Evolutionary conservation across 2,329 filamentous ascomycete species (phyloP).

Genomic region (Ophiostoma quercus): DNA sequence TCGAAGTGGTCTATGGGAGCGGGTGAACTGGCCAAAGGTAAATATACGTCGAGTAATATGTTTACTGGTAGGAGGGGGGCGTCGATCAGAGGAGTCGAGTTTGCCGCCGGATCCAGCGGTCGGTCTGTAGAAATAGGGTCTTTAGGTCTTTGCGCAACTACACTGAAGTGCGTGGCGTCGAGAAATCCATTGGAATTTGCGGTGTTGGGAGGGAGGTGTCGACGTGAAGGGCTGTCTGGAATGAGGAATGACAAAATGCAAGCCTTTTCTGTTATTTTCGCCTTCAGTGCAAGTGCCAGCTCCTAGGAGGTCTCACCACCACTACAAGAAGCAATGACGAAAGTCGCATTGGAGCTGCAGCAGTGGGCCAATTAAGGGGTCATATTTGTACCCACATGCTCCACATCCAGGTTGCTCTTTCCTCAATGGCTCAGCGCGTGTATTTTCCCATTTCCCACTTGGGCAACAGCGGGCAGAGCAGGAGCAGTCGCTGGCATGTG

Average conservation of each 20-base stretch:
- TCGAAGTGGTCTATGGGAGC: neutral
- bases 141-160: neutral
- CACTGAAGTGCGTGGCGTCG: neutral
- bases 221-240: neutral
- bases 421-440: neutral
- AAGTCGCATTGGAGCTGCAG: conserved; percentile 12
- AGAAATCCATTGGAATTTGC: neutral
- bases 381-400: neutral
- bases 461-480: neutral
- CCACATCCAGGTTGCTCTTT: neutral
- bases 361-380: neutral
- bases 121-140: neutral
- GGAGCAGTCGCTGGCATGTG: conserved; percentile 9
- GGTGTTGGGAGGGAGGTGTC: neutral
- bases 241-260: neutral
- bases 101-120: conserved; percentile 4
- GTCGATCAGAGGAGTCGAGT: neutral
- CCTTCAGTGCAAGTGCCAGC: neutral
- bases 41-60: neutral
- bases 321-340: conserved; percentile 7
- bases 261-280: neutral
- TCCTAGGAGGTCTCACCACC: neutral
- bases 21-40: neutral
- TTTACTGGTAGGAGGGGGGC: neutral
- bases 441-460: conserved; percentile 1